Evolutionary conservation across 208 protist species (phyloP).

Genomic region (Trypanosoma cruzi): DNA sequence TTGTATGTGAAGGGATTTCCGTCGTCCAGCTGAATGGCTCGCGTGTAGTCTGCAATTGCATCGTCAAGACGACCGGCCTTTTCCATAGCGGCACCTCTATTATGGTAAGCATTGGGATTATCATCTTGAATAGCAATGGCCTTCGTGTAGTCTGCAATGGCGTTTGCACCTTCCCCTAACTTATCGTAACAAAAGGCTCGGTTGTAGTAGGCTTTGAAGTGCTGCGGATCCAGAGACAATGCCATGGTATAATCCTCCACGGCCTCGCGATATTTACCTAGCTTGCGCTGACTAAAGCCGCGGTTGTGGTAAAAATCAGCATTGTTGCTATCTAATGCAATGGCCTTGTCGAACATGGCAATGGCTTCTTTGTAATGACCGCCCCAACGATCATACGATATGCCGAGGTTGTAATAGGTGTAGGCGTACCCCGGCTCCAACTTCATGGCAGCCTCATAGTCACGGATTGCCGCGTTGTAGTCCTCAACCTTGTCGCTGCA

Average conservation of each 20-base stretch:
- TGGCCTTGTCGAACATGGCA: constrained; percentile 65
- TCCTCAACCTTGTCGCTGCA: constrained; percentile 68
- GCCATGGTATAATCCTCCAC: constrained; percentile 72
- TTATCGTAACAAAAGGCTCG: constrained; percentile 90
- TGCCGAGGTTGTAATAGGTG: constrained; percentile 91
- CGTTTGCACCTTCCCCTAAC: constrained; percentile 54
- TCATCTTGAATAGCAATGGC: constrained; percentile 71
- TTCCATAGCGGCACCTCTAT: constrained; percentile 77
- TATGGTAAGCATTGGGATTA: constrained; percentile 87
- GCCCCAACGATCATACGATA: constrained; percentile 75
- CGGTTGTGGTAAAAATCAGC: constrained; percentile 87
- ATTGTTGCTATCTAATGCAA: constrained; percentile 60
- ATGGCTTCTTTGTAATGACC: constrained; percentile 55
- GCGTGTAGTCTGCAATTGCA: constrained; percentile 81
- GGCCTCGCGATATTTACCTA: constrained; percentile 42
- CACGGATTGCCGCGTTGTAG: constrained; percentile 60
- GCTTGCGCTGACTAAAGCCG: constrained; percentile 73
- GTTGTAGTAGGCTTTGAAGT: constrained; percentile 95
- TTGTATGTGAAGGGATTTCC: constrained; percentile 73
- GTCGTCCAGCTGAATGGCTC: constrained; percentile 55
- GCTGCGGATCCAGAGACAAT: constrained; percentile 61
- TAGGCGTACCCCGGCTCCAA: constrained; percentile 81
- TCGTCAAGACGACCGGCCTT: constrained; percentile 61
- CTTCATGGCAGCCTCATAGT: constrained; percentile 75
- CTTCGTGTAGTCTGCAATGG: constrained; percentile 71